Evolutionary conservation across 805 yeast genomes (phyloP), one percentile per base, ranked within the genome.

Genomic region (Ogataea pini): DNA sequence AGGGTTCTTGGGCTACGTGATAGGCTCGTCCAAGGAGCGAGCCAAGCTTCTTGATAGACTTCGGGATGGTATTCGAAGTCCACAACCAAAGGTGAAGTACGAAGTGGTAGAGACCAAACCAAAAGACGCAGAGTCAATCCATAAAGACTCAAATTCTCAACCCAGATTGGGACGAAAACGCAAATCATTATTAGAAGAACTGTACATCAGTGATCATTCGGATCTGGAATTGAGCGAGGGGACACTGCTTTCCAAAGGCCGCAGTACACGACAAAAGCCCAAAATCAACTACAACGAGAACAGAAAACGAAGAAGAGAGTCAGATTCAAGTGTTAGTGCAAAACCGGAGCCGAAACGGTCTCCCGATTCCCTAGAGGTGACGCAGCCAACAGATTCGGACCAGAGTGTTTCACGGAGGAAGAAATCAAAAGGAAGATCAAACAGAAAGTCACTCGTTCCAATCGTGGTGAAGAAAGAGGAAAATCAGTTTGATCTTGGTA

Each of bases 221-320:
- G 60, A 58, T 43, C 44, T 50, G 29, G 60, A 55, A 13, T 46
- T 52, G 13, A 52, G 53, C 31, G 61, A 58, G 24, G 55, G 52
- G 4, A 42, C 48, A 4, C 31, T 52, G 8, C 42, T 54, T 4
- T 43, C 53, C 12, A 42, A 48, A 6, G 49, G 45, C n/a, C 50
- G 65, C 36, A 38, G 54, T 8, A 51, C 47, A 13, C 49, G 64
- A 22, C 52, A 47, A 18, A 47, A 50, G 36, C 51, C 57, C 14
- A 55, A 51, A 18, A 54, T 61, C 6, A 58, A 61, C 47, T 61
- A 61, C 46, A 60, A 56, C 41, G 65, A 61, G 29, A 60, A 59
- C 28, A 60, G 59, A 29, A 46, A 46, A 28, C 48, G 46, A 34
- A 25, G 19, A 28, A 14, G 49, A 52, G 31, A 33, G 20, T 37